These are phyloP conservation scores for Davidsoniella australis DNA, from an alignment of 2,329 filamentous ascomycete genomes.

Conservation along the genomic window DNA sequence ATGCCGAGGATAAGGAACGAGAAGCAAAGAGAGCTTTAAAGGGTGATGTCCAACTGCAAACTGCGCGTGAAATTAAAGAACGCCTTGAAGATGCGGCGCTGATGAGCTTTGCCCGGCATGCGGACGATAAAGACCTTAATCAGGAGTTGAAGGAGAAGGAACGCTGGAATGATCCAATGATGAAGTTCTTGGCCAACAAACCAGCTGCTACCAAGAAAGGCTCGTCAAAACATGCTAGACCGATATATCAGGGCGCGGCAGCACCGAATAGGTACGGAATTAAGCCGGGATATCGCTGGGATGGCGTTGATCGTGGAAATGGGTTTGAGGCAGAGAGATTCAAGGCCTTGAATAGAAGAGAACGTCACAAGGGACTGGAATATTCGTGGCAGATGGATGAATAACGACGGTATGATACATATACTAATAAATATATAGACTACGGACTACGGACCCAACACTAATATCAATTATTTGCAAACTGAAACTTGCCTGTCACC, in stretches of 20 bases:
- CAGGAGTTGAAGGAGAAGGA: conserved; percentile 57
- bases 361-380: conserved; percentile 61
- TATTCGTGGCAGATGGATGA: conserved; percentile 97
- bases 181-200: conserved; percentile 50
- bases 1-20: conserved; percentile 55
- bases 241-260: conserved; percentile 61
- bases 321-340: conserved; percentile 92
- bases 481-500: too few relatives aligned
- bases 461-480: too few relatives aligned
- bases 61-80: conserved; percentile 47
- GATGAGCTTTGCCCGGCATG: conserved; percentile 60
- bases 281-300: conserved; percentile 82
- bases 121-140: conserved; percentile 80
- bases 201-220: conserved; percentile 20
- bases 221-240: conserved; percentile 28
- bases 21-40: conserved; percentile 54
- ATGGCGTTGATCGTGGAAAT: conserved; percentile 86
- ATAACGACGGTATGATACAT: conserved; percentile 22
- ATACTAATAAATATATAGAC: too few relatives aligned
- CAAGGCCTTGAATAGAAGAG: conserved; percentile 62
- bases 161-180: conserved; percentile 91
- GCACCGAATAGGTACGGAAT: conserved; percentile 91
- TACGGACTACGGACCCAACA: too few relatives aligned
- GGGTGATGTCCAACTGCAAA: conserved; percentile 68
- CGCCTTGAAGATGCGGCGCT: conserved; percentile 64